Evolutionary conservation across 1,139 yeast genomes (phyloP).

Genomic region (Saccharomycopsis hybrid): DNA sequence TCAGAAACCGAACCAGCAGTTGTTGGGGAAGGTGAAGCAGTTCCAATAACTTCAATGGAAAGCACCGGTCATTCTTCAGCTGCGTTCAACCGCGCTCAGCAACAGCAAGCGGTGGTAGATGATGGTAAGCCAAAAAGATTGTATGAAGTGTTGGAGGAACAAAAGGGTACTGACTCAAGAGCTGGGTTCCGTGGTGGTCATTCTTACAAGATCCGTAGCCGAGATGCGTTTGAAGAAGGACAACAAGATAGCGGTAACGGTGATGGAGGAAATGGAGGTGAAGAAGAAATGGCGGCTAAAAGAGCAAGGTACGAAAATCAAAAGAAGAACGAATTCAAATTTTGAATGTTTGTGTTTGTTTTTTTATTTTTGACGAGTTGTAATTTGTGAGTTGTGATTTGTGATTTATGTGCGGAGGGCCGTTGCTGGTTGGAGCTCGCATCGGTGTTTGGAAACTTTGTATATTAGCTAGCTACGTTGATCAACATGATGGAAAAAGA

Average conservation of each 20-base stretch:
- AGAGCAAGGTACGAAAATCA: constrained; percentile 11
- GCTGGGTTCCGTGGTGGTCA: constrained; percentile 29
- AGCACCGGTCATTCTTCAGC: constrained; percentile 1
- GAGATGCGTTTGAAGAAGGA: background rate
- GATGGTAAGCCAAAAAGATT: constrained; percentile 28
- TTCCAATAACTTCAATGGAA: constrained; percentile 7
- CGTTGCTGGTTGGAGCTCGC: too few relatives aligned
- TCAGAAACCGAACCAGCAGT: constrained; percentile 24
- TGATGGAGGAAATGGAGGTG: constrained; percentile 24
- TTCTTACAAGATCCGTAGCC: constrained; percentile 25
- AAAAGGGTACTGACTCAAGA: constrained; percentile 23
- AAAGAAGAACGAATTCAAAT: constrained; percentile 5
- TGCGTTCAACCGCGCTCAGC: background rate
- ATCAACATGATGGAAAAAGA: too few relatives aligned
- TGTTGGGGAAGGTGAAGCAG: constrained; percentile 20
- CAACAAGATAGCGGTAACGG: constrained; percentile 5
- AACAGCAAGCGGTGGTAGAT: constrained; percentile 19
- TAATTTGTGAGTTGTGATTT: background rate
- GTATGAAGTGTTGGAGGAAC: constrained; percentile 38
- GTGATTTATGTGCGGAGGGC: too few relatives aligned
- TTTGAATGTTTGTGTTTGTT: background rate
- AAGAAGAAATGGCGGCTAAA: constrained; percentile 8
- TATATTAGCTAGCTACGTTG: too few relatives aligned
- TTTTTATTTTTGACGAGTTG: background rate
- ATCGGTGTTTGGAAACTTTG: too few relatives aligned